Percentiles rank a stretch among this genome's conserved stretches.
phyloP scores from a whole-genome alignment of 441 rosid species.

The Corymbia calophylla region DNA sequence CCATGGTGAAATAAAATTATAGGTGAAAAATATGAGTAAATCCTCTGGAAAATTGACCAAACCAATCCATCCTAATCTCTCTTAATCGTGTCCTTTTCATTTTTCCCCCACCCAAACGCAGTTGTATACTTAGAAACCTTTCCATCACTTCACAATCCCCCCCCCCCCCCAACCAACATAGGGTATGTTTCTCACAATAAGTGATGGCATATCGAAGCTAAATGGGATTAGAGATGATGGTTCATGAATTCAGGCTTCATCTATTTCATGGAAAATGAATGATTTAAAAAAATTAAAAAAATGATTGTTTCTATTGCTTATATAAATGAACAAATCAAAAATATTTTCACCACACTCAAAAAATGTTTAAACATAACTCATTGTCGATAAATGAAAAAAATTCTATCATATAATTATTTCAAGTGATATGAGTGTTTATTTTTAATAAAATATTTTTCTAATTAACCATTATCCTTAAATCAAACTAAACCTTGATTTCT shows the following conservation, averaged over 20 bases:
- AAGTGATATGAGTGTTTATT: too few relatives aligned
- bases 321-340: rapidly evolving
- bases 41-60: not conserved
- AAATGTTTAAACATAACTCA: not conserved
- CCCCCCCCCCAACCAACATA: not conserved
- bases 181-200: not conserved
- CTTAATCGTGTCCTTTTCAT: not conserved
- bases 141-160: not conserved
- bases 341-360: not conserved
- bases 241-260: rapidly evolving
- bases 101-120: not conserved
- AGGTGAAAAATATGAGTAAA: not conserved
- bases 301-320: too few relatives aligned
- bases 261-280: rapidly evolving
- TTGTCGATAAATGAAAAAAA: too few relatives aligned
- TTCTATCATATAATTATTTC: too few relatives aligned
- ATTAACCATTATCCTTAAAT: too few relatives aligned
- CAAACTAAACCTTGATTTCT: too few relatives aligned
- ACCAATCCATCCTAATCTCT: not conserved
- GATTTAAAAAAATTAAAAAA: too few relatives aligned
- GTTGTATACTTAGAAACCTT: not conserved
- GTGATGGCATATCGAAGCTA: not conserved
- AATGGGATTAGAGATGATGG: not conserved
- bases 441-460: too few relatives aligned
- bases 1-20: not conserved